These are phyloP conservation scores for Nosema muscidifuracis DNA, from an alignment of 371 early-diverging fungal genomes.

Conservation along the genomic window DNA sequence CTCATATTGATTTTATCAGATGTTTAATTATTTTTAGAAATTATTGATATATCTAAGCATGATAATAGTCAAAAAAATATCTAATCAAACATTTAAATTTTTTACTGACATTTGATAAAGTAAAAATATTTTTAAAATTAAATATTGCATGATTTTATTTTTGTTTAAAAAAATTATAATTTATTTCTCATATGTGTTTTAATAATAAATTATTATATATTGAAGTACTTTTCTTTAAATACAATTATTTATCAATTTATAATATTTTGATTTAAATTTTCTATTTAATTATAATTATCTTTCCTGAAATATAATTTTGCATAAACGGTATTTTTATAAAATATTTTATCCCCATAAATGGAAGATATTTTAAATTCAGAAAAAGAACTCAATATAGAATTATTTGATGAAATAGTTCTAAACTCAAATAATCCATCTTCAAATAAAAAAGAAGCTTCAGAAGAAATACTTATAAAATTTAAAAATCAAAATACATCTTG, in stretches of 20 bases:
- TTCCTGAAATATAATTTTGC: background rate
- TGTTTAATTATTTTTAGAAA: no score
- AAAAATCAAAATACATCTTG: constrained; percentile 91
- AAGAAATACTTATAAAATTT: constrained; percentile 71
- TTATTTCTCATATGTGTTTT: no score
- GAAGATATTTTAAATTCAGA: constrained; percentile 55
- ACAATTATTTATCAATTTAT: background rate
- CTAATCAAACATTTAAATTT: no score
- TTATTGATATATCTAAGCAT: no score
- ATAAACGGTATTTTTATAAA: background rate
- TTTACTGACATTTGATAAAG: no score
- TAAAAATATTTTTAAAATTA: no score
- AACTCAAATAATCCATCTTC: constrained; percentile 33
- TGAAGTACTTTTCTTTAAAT: background rate
- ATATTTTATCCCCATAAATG: constrained; percentile 43
- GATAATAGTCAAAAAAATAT: no score
- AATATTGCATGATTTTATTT: no score
- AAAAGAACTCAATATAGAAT: constrained; percentile 52
- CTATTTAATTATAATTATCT: background rate
- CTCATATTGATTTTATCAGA: no score
- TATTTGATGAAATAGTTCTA: constrained; percentile 58
- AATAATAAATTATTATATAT: no score
- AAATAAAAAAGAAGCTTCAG: constrained; percentile 46
- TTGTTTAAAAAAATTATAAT: no score
- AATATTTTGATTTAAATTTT: background rate